A percentile compares a stretch with the other conserved stretches of the same genome.
These are phyloP conservation scores for Calonectria pseudoturangicola DNA, from an alignment of 2,329 filamentous ascomycete species.

Conservation along the genomic window DNA sequence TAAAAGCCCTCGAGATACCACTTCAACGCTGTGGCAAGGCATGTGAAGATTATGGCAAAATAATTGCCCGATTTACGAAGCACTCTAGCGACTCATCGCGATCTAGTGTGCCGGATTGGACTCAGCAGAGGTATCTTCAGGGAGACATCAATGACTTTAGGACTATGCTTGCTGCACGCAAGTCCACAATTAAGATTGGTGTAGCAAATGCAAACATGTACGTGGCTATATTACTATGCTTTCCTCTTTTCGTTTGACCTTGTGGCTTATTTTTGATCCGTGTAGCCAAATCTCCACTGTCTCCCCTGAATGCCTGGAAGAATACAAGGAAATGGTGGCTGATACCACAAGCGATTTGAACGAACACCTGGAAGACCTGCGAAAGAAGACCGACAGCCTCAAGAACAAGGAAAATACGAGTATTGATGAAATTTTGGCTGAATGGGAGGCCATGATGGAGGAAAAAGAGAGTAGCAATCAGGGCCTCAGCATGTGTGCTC, in stretches of 20 bases:
- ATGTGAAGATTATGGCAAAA: constrained; percentile 63
- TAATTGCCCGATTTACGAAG: constrained; percentile 59
- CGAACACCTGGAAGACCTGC: constrained; percentile 36
- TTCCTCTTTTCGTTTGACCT: not conserved
- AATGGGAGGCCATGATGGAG: constrained; percentile 48
- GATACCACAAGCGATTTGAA: constrained; percentile 43
- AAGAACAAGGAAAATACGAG: constrained; percentile 34
- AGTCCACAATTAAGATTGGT: constrained; percentile 53
- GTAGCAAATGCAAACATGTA: constrained; percentile 49
- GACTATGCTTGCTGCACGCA: constrained; percentile 63
- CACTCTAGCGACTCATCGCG: constrained; percentile 57
- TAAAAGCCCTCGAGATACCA: constrained; percentile 55
- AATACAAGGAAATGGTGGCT: constrained; percentile 39
- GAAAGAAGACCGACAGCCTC: constrained; percentile 39
- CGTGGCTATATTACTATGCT: not conserved
- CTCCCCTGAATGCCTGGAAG: constrained; percentile 37
- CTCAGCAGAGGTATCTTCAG: constrained; percentile 64
- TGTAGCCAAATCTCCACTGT: constrained; percentile 31
- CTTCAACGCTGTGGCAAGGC: constrained; percentile 64
- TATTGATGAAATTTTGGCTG: constrained; percentile 35
- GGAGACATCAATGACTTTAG: constrained; percentile 65
- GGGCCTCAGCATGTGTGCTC: constrained; percentile 48
- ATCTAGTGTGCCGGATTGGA: constrained; percentile 66
- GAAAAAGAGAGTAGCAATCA: constrained; percentile 51
- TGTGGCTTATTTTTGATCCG: not conserved